Conservation (phyloP, 2,329 filamentous ascomycete genomes). For the Beauveria medogensis region DNA sequence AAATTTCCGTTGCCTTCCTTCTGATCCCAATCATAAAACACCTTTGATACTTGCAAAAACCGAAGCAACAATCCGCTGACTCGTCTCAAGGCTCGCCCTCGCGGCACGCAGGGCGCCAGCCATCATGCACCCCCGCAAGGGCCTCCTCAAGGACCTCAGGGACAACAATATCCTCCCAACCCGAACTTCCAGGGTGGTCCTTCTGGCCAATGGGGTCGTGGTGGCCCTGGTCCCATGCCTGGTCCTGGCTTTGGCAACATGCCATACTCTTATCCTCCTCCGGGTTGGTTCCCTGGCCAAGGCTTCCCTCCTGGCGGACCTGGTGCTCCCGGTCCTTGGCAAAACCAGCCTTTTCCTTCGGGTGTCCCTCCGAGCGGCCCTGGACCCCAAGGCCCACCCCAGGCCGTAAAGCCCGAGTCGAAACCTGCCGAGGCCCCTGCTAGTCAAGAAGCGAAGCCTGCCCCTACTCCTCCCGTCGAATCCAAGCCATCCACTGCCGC, state of each 20-base stretch:
- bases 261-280: constrained; percentile 59
- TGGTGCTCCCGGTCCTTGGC: constrained; percentile 43
- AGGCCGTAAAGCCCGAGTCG: constrained; percentile 35
- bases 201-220: constrained; percentile 47
- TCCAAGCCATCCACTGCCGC: constrained; percentile 53
- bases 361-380: constrained; percentile 50
- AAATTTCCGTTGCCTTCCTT: constrained; percentile 99
- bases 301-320: constrained; percentile 54
- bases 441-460: constrained; percentile 47
- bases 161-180: constrained; percentile 35
- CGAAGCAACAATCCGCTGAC: neutral
- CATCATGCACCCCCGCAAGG: constrained; percentile 17
- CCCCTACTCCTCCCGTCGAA: constrained; percentile 57
- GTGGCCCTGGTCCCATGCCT: constrained; percentile 49
- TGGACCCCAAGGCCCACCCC: constrained; percentile 31
- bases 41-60: constrained; percentile 11
- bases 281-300: constrained; percentile 74
- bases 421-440: constrained; percentile 19
- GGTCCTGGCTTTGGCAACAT: constrained; percentile 59
- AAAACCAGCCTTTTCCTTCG: constrained; percentile 49
- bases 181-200: constrained; percentile 44
- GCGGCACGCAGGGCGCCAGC: constrained; percentile 24
- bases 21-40: constrained; percentile 50
- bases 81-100: constrained; percentile 30
- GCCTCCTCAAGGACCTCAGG: constrained; percentile 26